Evolutionary conservation across 176 grass and related monocot genomes (phyloP).

Genomic region (Oropetium thomaeum): DNA sequence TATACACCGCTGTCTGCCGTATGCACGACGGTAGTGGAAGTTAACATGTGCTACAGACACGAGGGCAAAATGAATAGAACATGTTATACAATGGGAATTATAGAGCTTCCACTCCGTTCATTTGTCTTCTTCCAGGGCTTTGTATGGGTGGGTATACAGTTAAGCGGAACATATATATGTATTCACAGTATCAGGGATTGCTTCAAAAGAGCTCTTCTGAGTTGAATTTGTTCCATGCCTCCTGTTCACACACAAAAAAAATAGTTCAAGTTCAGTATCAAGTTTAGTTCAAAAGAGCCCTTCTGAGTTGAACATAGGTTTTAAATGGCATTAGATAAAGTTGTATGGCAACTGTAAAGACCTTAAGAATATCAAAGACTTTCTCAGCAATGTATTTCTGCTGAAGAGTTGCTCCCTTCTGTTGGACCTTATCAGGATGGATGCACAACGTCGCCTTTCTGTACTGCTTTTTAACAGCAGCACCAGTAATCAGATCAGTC

Average conservation of each 20-base stretch:
- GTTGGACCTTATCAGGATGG: conserved; percentile 85
- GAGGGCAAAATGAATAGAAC: not conserved
- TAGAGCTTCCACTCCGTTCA: not conserved
- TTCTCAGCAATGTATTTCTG: conserved; percentile 77
- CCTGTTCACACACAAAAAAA: conserved; percentile 37
- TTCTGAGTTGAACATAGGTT: not conserved
- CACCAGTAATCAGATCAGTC: conserved; percentile 73
- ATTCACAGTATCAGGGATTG: conserved; percentile 9
- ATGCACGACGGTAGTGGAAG: not conserved
- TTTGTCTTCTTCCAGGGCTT: conserved; percentile 5
- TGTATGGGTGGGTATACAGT: conserved; percentile 13
- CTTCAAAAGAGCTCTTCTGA: conserved; percentile 64
- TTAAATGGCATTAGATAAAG: not conserved
- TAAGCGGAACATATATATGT: conserved; percentile 22
- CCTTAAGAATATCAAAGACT: conserved; percentile 84
- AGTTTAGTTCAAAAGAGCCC: not conserved
- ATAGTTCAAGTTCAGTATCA: not conserved
- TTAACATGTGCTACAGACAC: not conserved
- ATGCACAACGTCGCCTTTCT: conserved; percentile 71
- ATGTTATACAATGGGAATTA: not conserved
- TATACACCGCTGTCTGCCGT: not conserved
- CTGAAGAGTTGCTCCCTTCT: conserved; percentile 66
- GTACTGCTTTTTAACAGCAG: conserved; percentile 73
- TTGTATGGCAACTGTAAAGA: conserved; percentile 24
- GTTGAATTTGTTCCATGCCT: conserved; percentile 70